Evolutionary conservation across 2,329 filamentous ascomycete species (phyloP).

Genomic region (Colletotrichum tabaci): DNA sequence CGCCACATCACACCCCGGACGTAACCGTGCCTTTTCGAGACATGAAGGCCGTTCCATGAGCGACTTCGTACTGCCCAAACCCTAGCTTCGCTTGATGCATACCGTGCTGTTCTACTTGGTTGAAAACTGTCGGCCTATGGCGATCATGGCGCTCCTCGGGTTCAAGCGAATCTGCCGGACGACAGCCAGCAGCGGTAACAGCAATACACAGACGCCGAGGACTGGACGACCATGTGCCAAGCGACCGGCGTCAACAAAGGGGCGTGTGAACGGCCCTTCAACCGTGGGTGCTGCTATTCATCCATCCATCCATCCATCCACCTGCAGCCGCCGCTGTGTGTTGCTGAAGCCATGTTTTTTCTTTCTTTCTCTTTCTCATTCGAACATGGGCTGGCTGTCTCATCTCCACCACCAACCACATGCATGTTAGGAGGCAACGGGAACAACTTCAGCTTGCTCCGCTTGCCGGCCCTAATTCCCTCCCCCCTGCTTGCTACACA

Average conservation of each 20-base stretch:
- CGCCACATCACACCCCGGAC: slow-evolving; percentile 33
- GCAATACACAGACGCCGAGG: background rate
- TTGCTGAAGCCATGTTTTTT: slow-evolving; percentile 29
- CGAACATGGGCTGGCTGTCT: slow-evolving; percentile 34
- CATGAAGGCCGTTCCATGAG: slow-evolving; percentile 1
- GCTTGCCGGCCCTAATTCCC: slow-evolving; percentile 16
- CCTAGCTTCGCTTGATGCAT: slow-evolving; percentile 6
- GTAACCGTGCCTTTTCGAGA: slow-evolving; percentile 21
- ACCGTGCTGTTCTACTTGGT: background rate
- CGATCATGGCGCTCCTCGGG: slow-evolving; percentile 36
- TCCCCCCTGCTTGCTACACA: background rate
- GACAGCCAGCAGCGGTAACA: slow-evolving; percentile 19
- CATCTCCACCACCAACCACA: slow-evolving; percentile 39
- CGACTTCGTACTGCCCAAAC: slow-evolving; percentile 8
- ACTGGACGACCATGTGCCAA: slow-evolving; percentile 23
- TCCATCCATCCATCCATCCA: slow-evolving; percentile 19
- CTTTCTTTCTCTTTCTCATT: background rate
- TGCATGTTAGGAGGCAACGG: slow-evolving; percentile 24
- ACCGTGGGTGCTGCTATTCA: slow-evolving; percentile 16
- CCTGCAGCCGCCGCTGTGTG: slow-evolving; percentile 36
- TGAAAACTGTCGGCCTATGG: slow-evolving; percentile 14
- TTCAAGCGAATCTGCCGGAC: slow-evolving; percentile 23
- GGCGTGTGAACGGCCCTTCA: slow-evolving; percentile 20
- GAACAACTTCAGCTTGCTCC: background rate
- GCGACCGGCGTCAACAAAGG: slow-evolving; percentile 24